Evolutionary conservation across 2,329 filamentous ascomycete genomes (phyloP).

Genomic region (Penicillium sp.): DNA sequence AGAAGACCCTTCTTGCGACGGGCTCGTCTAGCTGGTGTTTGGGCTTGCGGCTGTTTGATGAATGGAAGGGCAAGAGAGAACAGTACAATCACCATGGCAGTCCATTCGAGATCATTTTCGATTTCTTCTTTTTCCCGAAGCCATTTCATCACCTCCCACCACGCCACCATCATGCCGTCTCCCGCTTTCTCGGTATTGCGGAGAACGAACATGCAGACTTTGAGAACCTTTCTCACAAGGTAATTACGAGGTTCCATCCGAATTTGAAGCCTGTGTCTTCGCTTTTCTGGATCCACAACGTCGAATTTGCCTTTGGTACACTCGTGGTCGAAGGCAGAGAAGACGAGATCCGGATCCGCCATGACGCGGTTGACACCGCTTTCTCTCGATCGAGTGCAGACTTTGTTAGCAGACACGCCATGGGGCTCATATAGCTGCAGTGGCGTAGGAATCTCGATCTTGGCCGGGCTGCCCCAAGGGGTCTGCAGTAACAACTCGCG

Average conservation of each 20-base stretch:
- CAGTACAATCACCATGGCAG: slow-evolving; percentile 58
- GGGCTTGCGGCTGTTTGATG: slow-evolving; percentile 37
- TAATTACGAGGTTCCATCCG: slow-evolving; percentile 59
- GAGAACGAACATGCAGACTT: slow-evolving; percentile 59
- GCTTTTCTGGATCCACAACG: slow-evolving; percentile 57
- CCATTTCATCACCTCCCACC: slow-evolving; percentile 72
- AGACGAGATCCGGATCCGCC: slow-evolving; percentile 37
- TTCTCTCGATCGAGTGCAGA: slow-evolving; percentile 49
- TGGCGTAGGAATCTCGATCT: slow-evolving; percentile 55
- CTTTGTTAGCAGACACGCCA: slow-evolving; percentile 53
- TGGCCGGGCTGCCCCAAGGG: slow-evolving; percentile 67
- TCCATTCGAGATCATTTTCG: slow-evolving; percentile 60
- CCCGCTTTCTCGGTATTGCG: slow-evolving; percentile 51
- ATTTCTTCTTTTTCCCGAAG: slow-evolving; percentile 47
- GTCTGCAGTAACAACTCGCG: slow-evolving; percentile 66
- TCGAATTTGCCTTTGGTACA: slow-evolving; percentile 59
- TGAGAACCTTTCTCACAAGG: slow-evolving; percentile 57
- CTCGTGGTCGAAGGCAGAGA: slow-evolving; percentile 54
- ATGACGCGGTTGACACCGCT: slow-evolving; percentile 44
- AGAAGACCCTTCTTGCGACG: slow-evolving; percentile 42
- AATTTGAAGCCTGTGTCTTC: slow-evolving; percentile 61
- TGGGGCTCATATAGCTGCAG: slow-evolving; percentile 57
- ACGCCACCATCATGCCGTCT: slow-evolving; percentile 59
- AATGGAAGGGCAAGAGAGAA: slow-evolving; percentile 60
- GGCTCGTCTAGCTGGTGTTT: slow-evolving; percentile 31